These are phyloP conservation scores for Cicer cuneatum DNA, from an alignment of 306 rosid genomes.

Conservation along the genomic window DNA sequence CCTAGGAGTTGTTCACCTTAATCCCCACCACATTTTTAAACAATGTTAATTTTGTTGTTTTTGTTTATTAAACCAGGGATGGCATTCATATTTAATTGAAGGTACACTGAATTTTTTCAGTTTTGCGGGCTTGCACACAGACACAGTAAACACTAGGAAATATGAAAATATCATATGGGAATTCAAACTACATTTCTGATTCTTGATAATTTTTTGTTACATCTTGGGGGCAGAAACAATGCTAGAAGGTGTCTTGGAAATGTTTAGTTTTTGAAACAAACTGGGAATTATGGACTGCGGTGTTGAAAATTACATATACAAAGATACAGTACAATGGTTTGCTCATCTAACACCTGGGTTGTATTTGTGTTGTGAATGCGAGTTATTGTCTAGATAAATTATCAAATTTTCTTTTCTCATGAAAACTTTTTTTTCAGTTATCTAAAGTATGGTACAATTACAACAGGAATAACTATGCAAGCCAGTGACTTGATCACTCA, in stretches of 20 bases:
- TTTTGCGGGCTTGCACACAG: background rate
- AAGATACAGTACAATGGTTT: background rate
- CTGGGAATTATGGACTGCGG: slow-evolving; percentile 11
- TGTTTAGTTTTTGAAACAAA: slow-evolving; percentile 7
- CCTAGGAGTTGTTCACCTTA: too few species aligned
- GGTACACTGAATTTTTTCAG: slow-evolving; percentile 14
- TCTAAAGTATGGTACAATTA: slow-evolving; percentile 19
- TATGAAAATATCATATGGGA: background rate
- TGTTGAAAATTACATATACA: slow-evolving; percentile 8
- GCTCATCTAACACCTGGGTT: background rate
- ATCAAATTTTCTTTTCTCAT: background rate
- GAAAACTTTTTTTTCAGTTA: background rate
- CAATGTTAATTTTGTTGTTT: background rate
- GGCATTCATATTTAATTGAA: slow-evolving; percentile 25
- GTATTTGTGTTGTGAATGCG: background rate
- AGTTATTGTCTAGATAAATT: slow-evolving; percentile 12
- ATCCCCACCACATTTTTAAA: too few species aligned
- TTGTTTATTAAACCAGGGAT: slow-evolving; percentile 14
- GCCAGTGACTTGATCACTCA: slow-evolving; percentile 5
- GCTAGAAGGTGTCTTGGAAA: slow-evolving; percentile 1
- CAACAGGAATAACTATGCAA: slow-evolving; percentile 13
- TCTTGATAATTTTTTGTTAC: slow-evolving; percentile 6
- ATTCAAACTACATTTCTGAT: background rate
- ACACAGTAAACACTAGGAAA: background rate
- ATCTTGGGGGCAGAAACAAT: background rate